Evolutionary conservation across 2,329 filamentous ascomycete genomes (phyloP), one percentile per base, ranked within the genome.

Genomic region (Metarhizium anisopliae): DNA sequence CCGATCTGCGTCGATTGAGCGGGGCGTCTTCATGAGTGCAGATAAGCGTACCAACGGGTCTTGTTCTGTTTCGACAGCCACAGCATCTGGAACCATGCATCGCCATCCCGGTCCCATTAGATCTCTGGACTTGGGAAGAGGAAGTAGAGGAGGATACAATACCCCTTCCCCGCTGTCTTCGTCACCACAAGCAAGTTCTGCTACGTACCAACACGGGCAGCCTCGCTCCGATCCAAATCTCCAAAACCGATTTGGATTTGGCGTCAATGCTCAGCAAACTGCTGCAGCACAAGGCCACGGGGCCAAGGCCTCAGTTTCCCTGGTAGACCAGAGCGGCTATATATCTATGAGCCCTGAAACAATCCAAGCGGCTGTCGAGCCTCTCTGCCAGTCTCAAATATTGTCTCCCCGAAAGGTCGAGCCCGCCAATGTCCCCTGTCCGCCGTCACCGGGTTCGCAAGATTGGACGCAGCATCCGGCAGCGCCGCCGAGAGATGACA

Each of bases 31-130:
- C 53, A 74, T 75, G 25, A 82, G 75, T 53, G 72, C 76, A 10
- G 84, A 89, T 64, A 84, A 86, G 60, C 84, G 87, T 58, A 80
- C 88, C 1, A 83, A 81, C 59, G 76, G 2, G 82, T 81, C 4
- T 63, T 90, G 30, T 87, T 79, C 66, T 82, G 78, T 51, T 7
- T 53, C 56, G 8, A 11, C 40, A 4, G 77, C 83, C 1, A 72
- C 79, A 25, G 86, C 80, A 1, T 78, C 84, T 3, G 87, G 87
- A 56, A 83, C 66, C 67, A 77, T 76, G 61, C 50, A 52, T 60
- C 78, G 62, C 57, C 76, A 66, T 61, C 77, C 68, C 8, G 76
- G 77, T 11, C 73, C 78, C 16, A 72, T 77, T 51, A 70, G 73
- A 36, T 79, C 79, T 0, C 66, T 73, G 6, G 75, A 77, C 38